Conservation (phyloP, 495 filamentous ascomycete species). For the Rostrohypoxylon terebratum region DNA sequence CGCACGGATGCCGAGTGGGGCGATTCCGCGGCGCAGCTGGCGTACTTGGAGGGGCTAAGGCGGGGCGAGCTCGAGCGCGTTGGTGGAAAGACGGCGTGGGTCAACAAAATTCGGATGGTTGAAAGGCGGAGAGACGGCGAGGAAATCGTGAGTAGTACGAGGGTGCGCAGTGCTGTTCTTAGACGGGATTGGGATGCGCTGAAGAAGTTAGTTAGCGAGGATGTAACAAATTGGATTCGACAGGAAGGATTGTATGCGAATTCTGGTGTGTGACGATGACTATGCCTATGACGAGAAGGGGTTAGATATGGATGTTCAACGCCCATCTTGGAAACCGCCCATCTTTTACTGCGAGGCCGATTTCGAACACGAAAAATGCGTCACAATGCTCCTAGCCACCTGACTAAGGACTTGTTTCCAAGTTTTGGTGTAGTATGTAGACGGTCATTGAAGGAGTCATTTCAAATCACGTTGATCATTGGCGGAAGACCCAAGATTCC, state of each 20-base stretch:
- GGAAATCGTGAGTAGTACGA: slow-evolving; percentile 79
- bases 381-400: too few relatives aligned
- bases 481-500: neutral
- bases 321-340: neutral
- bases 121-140: slow-evolving; percentile 66
- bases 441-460: neutral
- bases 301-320: too few relatives aligned
- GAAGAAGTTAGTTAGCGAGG: slow-evolving; percentile 69
- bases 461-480: neutral
- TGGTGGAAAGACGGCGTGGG: slow-evolving; percentile 76
- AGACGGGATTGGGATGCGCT: slow-evolving; percentile 66
- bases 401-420: neutral
- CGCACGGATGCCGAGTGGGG: slow-evolving; percentile 78
- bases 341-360: too few relatives aligned
- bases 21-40: slow-evolving; percentile 66
- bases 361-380: too few relatives aligned
- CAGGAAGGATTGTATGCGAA: slow-evolving; percentile 62
- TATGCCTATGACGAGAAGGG: neutral
- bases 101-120: slow-evolving; percentile 74
- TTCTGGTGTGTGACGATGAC: slow-evolving; percentile 22
- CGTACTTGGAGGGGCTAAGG: slow-evolving; percentile 65
- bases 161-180: slow-evolving; percentile 73
- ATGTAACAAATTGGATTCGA: slow-evolving; percentile 70
- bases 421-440: neutral
- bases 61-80: slow-evolving; percentile 65